phyloP scores from a whole-genome alignment of 2,329 filamentous ascomycete genomes.

The Hypoxylon sp. region DNA sequence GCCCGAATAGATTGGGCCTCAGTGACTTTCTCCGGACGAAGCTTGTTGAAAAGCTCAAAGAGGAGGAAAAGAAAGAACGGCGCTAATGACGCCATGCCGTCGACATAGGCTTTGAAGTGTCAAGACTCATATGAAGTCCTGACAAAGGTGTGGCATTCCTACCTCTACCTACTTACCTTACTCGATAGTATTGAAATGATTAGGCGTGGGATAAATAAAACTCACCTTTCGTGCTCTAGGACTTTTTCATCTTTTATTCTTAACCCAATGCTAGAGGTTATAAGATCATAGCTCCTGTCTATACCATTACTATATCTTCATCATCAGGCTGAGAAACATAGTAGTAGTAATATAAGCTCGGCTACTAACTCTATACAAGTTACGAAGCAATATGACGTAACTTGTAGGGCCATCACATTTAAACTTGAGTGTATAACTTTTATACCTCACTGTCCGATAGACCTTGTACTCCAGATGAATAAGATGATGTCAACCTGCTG shows the following conservation, averaged over 20 bases:
- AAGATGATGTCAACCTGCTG: conserved; percentile 16
- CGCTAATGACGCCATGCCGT: background rate
- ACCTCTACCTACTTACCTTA: background rate
- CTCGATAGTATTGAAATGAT: background rate
- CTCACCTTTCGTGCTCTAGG: background rate
- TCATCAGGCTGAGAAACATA: background rate
- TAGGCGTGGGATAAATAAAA: background rate
- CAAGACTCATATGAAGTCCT: background rate
- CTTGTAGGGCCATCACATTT: background rate
- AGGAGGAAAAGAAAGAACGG: conserved; percentile 61
- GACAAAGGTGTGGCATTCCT: background rate
- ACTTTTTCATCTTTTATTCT: background rate
- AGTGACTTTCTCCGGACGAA: conserved; percentile 68
- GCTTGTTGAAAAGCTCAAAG: conserved; percentile 64
- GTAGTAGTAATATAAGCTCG: background rate
- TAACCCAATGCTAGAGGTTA: background rate
- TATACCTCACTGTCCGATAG: background rate
- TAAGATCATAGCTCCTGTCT: background rate
- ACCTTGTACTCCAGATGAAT: background rate
- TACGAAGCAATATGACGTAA: conserved; percentile 1
- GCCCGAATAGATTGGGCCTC: conserved; percentile 61
- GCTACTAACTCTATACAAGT: background rate
- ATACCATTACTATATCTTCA: background rate
- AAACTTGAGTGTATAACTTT: background rate
- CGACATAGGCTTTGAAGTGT: background rate